phyloP scores from a whole-genome alignment of 1,284 basidiomycete species.

The Athelia sp. region DNA sequence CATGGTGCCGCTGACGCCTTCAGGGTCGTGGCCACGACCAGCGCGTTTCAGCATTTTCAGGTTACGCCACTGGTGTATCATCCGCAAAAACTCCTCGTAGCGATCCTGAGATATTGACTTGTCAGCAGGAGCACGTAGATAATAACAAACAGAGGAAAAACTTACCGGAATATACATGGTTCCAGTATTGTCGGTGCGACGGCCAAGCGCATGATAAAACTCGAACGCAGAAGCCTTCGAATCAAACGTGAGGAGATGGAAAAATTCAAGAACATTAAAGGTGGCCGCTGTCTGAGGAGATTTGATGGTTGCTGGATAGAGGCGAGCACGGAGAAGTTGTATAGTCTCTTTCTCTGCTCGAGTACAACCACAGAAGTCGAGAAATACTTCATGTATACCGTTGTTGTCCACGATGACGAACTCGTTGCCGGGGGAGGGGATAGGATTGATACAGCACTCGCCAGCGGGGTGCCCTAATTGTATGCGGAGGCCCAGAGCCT shows the following conservation, averaged over 20 bases:
- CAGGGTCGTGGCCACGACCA: constrained; percentile 14
- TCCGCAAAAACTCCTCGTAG: constrained; percentile 12
- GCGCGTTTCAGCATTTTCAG: constrained; percentile 6
- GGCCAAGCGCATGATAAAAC: constrained; percentile 17
- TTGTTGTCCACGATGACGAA: constrained; percentile 25
- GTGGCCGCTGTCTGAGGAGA: constrained; percentile 22
- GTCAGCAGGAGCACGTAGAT: constrained; percentile 3
- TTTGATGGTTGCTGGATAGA: constrained; percentile 17
- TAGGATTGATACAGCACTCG: constrained; percentile 9
- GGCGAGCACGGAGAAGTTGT: constrained; percentile 22
- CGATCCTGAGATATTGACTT: constrained; percentile 5
- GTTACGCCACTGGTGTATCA: constrained; percentile 13
- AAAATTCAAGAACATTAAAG: constrained; percentile 17
- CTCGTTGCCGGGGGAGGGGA: background rate
- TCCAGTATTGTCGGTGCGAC: constrained; percentile 18
- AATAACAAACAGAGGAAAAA: constrained; percentile 6
- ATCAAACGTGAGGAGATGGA: constrained; percentile 17
- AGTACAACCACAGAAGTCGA: constrained; percentile 28
- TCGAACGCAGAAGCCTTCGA: constrained; percentile 18
- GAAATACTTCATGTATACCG: constrained; percentile 24
- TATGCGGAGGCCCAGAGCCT: constrained; percentile 15
- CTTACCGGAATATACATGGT: constrained; percentile 9
- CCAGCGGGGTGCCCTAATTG: constrained; percentile 18
- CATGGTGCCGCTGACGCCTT: constrained; percentile 8
- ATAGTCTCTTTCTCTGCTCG: constrained; percentile 1